A percentile compares a stretch with the other conserved stretches of the same genome.
Evolutionary conservation across 768 basidiomycete species (phyloP).

Genomic region (Hemileccinum rubropunctum): DNA sequence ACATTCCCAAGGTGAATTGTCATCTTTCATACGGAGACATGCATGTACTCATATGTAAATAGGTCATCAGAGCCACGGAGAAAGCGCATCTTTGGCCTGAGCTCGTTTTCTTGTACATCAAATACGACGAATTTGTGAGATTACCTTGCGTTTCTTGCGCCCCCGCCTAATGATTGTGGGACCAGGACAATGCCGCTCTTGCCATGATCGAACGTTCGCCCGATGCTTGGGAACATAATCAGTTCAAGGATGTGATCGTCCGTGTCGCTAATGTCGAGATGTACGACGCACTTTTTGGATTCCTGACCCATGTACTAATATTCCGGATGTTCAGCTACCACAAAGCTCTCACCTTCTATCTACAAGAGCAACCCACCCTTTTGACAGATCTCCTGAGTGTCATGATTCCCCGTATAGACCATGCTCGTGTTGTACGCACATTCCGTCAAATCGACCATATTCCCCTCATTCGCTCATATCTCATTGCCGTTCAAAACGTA

Average conservation of each 20-base stretch:
- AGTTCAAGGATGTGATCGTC: slow-evolving; percentile 98
- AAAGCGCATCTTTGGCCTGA: slow-evolving; percentile 98
- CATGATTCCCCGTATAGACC: slow-evolving; percentile 92
- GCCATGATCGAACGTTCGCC: slow-evolving; percentile 98
- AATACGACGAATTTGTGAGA: slow-evolving; percentile 88
- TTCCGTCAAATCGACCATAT: slow-evolving; percentile 95
- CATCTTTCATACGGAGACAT: neutral
- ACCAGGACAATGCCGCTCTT: slow-evolving; percentile 90
- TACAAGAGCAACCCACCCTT: slow-evolving; percentile 89
- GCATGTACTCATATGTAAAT: neutral
- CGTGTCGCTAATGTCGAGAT: slow-evolving; percentile 98
- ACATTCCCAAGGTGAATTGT: slow-evolving; percentile 81
- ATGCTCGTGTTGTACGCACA: slow-evolving; percentile 91
- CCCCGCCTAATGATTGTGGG: slow-evolving; percentile 1
- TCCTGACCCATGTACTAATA: slow-evolving; percentile 3
- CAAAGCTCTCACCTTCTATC: slow-evolving; percentile 91
- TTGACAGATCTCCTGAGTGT: slow-evolving; percentile 92
- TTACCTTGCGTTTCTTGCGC: neutral
- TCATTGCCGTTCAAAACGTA: slow-evolving; percentile 94
- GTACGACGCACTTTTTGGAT: slow-evolving; percentile 38
- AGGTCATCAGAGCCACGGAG: slow-evolving; percentile 94
- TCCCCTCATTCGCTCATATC: slow-evolving; percentile 92
- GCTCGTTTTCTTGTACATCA: slow-evolving; percentile 97
- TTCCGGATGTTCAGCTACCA: slow-evolving; percentile 63
- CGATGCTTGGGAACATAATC: slow-evolving; percentile 99